Percentiles rank a stretch among this genome's conserved stretches.
Evolutionary conservation across 2,329 filamentous ascomycete species (phyloP).

Genomic region (Colletotrichum spaethianum): DNA sequence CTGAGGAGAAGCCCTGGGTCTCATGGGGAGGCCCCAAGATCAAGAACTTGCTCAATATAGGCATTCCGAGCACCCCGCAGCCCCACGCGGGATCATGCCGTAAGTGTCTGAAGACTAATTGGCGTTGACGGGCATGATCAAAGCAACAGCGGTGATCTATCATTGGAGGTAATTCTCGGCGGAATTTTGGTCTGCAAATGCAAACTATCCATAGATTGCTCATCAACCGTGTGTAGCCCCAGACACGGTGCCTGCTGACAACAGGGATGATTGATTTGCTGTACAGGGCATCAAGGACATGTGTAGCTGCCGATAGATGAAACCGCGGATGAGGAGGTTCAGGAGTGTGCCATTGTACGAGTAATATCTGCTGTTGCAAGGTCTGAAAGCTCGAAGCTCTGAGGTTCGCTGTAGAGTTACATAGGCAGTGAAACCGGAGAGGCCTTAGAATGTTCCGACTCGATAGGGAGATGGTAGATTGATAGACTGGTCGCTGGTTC

Average conservation of each 20-base stretch:
- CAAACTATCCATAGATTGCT: background rate
- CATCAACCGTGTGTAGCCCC: background rate
- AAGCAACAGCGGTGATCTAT: slow-evolving; percentile 2
- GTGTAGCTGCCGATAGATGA: slow-evolving; percentile 11
- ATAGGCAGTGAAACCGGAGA: slow-evolving; percentile 31
- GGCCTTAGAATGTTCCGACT: slow-evolving; percentile 27
- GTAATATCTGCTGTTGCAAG: background rate
- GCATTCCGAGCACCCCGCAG: slow-evolving; percentile 11
- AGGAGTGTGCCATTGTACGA: slow-evolving; percentile 1
- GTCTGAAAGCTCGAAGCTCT: slow-evolving; percentile 16
- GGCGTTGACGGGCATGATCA: slow-evolving; percentile 20
- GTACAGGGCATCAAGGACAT: background rate
- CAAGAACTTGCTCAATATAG: slow-evolving; percentile 21
- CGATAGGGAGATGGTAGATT: slow-evolving; percentile 22
- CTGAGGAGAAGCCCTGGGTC: slow-evolving; percentile 16
- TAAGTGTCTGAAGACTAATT: slow-evolving; percentile 8
- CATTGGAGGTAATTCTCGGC: slow-evolving; percentile 27
- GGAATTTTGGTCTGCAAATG: slow-evolving; percentile 22
- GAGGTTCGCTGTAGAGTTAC: slow-evolving; percentile 4
- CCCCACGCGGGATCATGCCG: slow-evolving; percentile 31
- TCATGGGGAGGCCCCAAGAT: slow-evolving; percentile 5
- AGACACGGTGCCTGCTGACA: background rate
- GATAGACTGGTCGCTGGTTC: background rate
- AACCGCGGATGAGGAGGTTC: slow-evolving; percentile 11
- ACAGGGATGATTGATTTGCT: background rate